A percentile compares a stretch with the other conserved stretches of the same genome.
Conservation (phyloP, 2,329 filamentous ascomycete species). For the Colletotrichum echinochloae region DNA sequence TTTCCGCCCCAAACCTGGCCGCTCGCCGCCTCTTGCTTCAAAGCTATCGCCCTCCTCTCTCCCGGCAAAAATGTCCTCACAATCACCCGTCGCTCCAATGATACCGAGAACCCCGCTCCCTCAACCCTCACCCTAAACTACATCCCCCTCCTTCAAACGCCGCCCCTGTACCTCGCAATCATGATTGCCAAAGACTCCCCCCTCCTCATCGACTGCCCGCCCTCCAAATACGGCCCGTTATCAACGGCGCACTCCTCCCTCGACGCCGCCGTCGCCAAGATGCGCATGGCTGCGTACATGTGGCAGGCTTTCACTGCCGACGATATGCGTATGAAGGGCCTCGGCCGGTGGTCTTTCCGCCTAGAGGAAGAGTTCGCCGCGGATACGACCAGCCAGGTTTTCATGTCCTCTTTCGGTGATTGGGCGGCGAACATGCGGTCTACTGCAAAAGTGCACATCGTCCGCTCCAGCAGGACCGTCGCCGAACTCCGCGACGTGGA, state of each 20-base stretch:
- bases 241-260: slow-evolving; percentile 64
- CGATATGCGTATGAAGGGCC: slow-evolving; percentile 77
- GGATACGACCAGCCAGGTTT: slow-evolving; percentile 66
- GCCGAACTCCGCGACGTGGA: slow-evolving; percentile 74
- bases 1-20: too few species aligned
- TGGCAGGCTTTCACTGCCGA: slow-evolving; percentile 84
- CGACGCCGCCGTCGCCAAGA: slow-evolving; percentile 75
- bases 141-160: slow-evolving; percentile 64
- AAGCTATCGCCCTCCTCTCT: too few species aligned
- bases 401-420: too few species aligned
- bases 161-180: slow-evolving; percentile 79
- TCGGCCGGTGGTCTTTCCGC: slow-evolving; percentile 77
- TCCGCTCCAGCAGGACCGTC: slow-evolving; percentile 74
- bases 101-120: too few species aligned
- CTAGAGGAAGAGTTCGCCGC: slow-evolving; percentile 80
- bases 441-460: slow-evolving; percentile 74
- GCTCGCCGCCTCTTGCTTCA: too few species aligned
- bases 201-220: slow-evolving; percentile 75
- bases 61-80: too few species aligned
- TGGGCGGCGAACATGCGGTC: slow-evolving; percentile 22
- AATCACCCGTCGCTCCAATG: too few species aligned
- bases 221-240: slow-evolving; percentile 66
- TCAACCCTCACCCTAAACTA: slow-evolving; percentile 52
- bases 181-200: slow-evolving; percentile 77
- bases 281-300: slow-evolving; percentile 79